Base-by-base conservation (phyloP, 768 basidiomycete genomes). In the Gymnopilus dilepis region DNA sequence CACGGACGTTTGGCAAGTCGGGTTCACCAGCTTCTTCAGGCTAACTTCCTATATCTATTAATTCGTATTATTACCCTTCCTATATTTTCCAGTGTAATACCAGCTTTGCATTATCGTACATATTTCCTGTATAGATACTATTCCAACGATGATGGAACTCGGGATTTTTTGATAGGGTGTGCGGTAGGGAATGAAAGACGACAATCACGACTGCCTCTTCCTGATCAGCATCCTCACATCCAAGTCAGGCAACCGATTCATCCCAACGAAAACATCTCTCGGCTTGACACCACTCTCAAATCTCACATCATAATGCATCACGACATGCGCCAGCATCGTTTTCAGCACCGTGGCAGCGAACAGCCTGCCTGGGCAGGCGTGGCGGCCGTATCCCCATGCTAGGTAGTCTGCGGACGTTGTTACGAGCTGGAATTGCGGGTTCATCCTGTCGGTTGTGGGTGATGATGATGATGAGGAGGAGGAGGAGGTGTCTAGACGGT, bases 311-410 rank as follows among this genome's bases (percentile, higher is more conserved):
- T 78, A 80, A 51, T 70, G 70, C 63, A 73, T 21, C 38, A 84
- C 65, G 17, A 83, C 50, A 53, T 80, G 72, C 11, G 80, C 81
- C 33, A 85, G 60, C 67, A 85, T 74, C 7, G 75, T 66, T 65
- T 85, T 84, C 69, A 86, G 63, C 60, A 78, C 73, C 21, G 66
- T 71, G 6, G 74, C 76, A 3, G 80, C 79, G 61, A 84, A 77
- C 68, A 84, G 82, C 9, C 83, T 75, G 9, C 80, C 82, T 26
- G 81, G 78, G 54, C 78, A 69, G 6, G 63, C 60, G 60, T 71
- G 71, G 19, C 64, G 62, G 17, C 72, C 72, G 51, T 68, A 64
- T 6, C 72, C 72, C 65, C 70, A 73, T 17, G 63, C 52, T 8
- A 72, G 28, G 53, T 58, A 63, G 17, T 65, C 60, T 6, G 60